These are phyloP conservation scores for Aureobasidium sp. DNA, from an alignment of 2,329 filamentous ascomycete genomes.

Conservation along the genomic window DNA sequence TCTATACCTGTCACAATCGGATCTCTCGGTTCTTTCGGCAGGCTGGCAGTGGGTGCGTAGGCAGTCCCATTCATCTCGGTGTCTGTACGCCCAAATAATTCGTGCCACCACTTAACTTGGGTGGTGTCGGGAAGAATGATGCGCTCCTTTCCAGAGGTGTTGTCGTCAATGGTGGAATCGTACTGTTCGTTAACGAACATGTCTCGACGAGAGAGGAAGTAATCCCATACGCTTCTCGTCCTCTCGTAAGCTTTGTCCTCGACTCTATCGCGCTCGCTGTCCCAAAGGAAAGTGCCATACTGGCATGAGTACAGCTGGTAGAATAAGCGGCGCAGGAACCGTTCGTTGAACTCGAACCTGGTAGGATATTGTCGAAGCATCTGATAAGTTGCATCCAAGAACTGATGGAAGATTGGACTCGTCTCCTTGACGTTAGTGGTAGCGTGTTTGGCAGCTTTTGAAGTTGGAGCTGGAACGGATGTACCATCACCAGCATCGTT, in stretches of 20 bases:
- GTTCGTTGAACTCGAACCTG: slow-evolving; percentile 93
- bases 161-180: slow-evolving; percentile 66
- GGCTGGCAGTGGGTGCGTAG: slow-evolving; percentile 14
- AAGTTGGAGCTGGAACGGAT: slow-evolving; percentile 30
- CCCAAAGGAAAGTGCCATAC: slow-evolving; percentile 93
- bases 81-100: slow-evolving; percentile 76
- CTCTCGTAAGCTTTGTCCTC: slow-evolving; percentile 15
- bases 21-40: slow-evolving; percentile 16
- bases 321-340: slow-evolving; percentile 77
- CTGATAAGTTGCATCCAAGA: slow-evolving; percentile 90
- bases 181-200: slow-evolving; percentile 82
- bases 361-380: slow-evolving; percentile 75
- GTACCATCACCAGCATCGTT: slow-evolving; percentile 43
- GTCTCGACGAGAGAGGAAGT: slow-evolving; percentile 71
- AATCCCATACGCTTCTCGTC: slow-evolving; percentile 81
- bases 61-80: slow-evolving; percentile 74
- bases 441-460: slow-evolving; percentile 40
- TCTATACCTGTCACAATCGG: slow-evolving; percentile 17
- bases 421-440: slow-evolving; percentile 81
- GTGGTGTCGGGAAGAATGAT: slow-evolving; percentile 68
- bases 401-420: slow-evolving; percentile 95
- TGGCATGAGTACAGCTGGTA: slow-evolving; percentile 96
- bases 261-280: slow-evolving; percentile 72
- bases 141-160: slow-evolving; percentile 68
- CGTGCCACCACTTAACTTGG: slow-evolving; percentile 89